These are phyloP conservation scores for Tritrichomonas foetus DNA, from an alignment of 208 protist genomes.

Conservation along the genomic window DNA sequence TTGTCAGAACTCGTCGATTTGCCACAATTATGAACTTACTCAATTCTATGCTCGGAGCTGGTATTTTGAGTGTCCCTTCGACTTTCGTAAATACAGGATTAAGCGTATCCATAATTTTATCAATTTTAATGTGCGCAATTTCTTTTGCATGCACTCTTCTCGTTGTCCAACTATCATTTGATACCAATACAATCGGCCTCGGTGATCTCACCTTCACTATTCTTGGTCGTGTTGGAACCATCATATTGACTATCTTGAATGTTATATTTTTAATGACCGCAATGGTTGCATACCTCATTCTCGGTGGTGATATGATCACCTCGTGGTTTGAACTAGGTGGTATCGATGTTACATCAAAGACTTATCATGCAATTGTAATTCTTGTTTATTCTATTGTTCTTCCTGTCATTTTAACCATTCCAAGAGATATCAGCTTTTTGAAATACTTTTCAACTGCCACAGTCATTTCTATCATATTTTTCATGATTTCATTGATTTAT, in stretches of 20 bases:
- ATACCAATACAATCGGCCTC: background rate
- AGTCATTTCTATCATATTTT: background rate
- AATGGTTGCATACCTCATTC: background rate
- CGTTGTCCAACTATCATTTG: background rate
- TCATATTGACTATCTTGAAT: background rate
- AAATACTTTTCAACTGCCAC: conserved; percentile 6
- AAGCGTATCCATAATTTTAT: background rate
- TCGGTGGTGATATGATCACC: background rate
- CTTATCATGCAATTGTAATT: background rate
- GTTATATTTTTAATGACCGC: background rate
- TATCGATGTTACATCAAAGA: background rate
- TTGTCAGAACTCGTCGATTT: background rate
- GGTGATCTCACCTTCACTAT: background rate
- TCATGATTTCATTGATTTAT: background rate
- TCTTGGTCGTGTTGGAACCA: background rate
- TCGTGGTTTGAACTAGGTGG: background rate
- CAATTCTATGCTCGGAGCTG: background rate
- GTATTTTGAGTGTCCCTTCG: background rate
- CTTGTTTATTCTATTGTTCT: background rate
- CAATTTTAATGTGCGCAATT: background rate
- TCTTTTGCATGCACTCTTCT: background rate
- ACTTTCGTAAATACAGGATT: background rate
- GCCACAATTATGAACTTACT: background rate
- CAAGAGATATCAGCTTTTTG: background rate
- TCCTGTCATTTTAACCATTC: background rate